Conservation (phyloP, 257 asterid species). For the Voacanga thouarsii region DNA sequence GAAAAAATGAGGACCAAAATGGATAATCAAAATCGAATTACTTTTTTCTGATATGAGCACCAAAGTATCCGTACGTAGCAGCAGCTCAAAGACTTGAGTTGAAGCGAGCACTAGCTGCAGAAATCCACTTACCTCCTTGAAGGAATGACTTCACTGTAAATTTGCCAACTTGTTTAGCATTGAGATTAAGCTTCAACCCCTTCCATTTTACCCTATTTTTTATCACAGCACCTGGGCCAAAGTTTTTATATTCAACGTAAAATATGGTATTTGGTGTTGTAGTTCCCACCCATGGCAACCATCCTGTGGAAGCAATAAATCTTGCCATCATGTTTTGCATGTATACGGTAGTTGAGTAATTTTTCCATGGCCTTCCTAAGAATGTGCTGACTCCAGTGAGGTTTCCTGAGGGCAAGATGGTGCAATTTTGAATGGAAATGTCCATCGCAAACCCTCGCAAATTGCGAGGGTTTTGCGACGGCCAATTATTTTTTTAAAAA, state of each 20-base stretch:
- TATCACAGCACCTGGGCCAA: slow-evolving; percentile 61
- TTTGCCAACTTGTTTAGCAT: slow-evolving; percentile 33
- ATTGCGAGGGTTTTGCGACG: too few species aligned
- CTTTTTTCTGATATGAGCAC: too few species aligned
- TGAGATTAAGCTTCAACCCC: slow-evolving; percentile 60
- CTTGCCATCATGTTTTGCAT: slow-evolving; percentile 37
- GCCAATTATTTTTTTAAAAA: too few species aligned
- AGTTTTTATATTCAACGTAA: slow-evolving; percentile 60
- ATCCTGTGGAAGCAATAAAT: slow-evolving; percentile 57
- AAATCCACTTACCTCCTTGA: slow-evolving; percentile 58
- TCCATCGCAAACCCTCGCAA: too few species aligned
- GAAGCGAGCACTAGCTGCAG: slow-evolving; percentile 41
- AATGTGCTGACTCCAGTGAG: slow-evolving; percentile 49
- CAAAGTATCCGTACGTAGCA: too few species aligned
- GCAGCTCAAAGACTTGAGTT: slow-evolving; percentile 50
- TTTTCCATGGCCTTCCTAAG: slow-evolving; percentile 87
- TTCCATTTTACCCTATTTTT: slow-evolving; percentile 64
- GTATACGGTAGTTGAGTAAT: slow-evolving; percentile 63
- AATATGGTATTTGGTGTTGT: slow-evolving; percentile 66
- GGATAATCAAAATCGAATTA: too few species aligned
- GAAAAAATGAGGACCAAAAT: too few species aligned
- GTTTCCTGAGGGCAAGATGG: slow-evolving; percentile 29
- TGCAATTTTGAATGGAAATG: slow-evolving; percentile 70
- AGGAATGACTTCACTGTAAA: slow-evolving; percentile 60
- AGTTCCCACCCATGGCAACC: slow-evolving; percentile 85